phyloP scores from a whole-genome alignment of 768 basidiomycete species.

The Leccinellum albellum region DNA sequence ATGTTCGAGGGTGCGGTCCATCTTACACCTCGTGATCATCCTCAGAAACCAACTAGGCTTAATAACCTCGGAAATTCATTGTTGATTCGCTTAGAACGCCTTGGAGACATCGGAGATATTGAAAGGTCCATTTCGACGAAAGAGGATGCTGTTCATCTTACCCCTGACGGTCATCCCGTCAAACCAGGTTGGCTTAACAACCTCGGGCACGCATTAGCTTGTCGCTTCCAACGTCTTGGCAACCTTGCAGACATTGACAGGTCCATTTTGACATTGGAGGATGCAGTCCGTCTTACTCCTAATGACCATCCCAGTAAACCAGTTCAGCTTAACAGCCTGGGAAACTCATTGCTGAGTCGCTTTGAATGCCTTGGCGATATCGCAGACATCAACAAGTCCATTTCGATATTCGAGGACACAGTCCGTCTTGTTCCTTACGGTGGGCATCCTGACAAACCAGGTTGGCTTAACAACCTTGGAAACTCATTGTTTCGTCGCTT shows the following conservation, averaged over 20 bases:
- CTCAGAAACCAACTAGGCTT: not conserved
- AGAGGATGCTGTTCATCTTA: not conserved
- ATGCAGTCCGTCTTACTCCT: not conserved
- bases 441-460: no score
- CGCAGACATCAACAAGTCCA: not conserved
- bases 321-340: not conserved
- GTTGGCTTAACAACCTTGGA: no score
- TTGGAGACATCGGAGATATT: not conserved
- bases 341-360: not conserved
- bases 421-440: no score
- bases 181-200: not conserved
- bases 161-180: not conserved
- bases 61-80: not conserved
- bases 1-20: not conserved
- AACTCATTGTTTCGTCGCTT: no score
- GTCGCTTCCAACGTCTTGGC: not conserved
- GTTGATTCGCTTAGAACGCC: not conserved
- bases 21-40: not conserved
- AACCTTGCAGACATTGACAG: not conserved
- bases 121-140: not conserved
- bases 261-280: not conserved
- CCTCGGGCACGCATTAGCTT: not conserved
- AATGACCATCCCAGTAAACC: not conserved
- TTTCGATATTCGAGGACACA: not conserved
- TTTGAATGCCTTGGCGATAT: not conserved